phyloP scores from a whole-genome alignment of 2,329 filamentous ascomycete genomes.

The Nemania sp. region DNA sequence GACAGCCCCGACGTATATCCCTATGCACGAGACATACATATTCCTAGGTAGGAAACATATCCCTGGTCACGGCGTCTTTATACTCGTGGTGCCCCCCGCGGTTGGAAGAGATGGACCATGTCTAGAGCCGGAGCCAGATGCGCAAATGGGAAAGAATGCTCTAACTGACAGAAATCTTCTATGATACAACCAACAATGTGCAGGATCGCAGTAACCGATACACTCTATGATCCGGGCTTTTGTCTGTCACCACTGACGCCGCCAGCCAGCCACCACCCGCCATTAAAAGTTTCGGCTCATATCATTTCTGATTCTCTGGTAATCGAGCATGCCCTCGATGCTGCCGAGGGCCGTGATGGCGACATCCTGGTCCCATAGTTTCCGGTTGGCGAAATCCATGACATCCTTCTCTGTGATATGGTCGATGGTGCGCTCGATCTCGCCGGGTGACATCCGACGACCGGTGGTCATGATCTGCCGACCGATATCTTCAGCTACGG shows the following conservation, averaged over 20 bases:
- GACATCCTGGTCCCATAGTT: constrained; percentile 96
- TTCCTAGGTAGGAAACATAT: no score
- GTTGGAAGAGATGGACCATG: background rate
- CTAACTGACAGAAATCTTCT: constrained; percentile 46
- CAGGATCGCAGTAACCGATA: constrained; percentile 52
- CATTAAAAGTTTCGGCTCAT: constrained; percentile 78
- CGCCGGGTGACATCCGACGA: constrained; percentile 84
- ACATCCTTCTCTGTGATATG: constrained; percentile 93
- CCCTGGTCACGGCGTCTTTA: background rate
- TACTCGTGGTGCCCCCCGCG: background rate
- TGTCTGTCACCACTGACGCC: constrained; percentile 42
- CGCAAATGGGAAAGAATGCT: constrained; percentile 18
- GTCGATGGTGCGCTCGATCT: constrained; percentile 92
- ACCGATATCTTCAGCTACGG: constrained; percentile 96
- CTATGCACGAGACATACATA: no score
- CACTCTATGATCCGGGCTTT: constrained; percentile 56
- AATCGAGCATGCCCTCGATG: constrained; percentile 85
- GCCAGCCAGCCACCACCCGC: constrained; percentile 26
- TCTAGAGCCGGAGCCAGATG: constrained; percentile 3
- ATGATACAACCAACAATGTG: constrained; percentile 56
- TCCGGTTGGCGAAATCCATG: constrained; percentile 92
- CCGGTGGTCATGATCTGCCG: constrained; percentile 98
- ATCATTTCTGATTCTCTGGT: constrained; percentile 77
- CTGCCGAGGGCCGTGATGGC: constrained; percentile 90
- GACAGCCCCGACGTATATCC: no score